A percentile compares a stretch with the other conserved stretches of the same genome.
Conservation (phyloP, 1,284 basidiomycete species). For the Veloboletus limbatus region DNA sequence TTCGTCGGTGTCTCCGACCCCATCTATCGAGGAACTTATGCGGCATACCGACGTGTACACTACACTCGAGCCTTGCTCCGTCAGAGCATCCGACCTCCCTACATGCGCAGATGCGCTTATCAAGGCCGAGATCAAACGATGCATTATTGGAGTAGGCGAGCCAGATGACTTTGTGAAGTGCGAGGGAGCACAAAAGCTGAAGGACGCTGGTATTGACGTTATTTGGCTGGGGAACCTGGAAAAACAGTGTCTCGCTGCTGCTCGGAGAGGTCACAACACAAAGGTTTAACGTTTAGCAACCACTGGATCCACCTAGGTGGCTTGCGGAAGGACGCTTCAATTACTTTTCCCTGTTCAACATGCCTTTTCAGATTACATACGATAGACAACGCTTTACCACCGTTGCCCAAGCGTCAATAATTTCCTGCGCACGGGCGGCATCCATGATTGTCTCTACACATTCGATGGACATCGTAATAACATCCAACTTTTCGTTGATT, state of each 20-base stretch:
- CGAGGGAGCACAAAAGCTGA: conserved; percentile 79
- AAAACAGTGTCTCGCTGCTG: conserved; percentile 72
- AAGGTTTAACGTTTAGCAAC: background rate
- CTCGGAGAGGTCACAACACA: conserved; percentile 54
- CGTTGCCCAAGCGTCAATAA: conserved; percentile 33
- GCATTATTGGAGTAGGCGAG: conserved; percentile 90
- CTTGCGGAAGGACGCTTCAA: conserved; percentile 6
- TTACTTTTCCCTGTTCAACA: background rate
- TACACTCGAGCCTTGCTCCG: conserved; percentile 95
- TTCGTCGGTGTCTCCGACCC: conserved; percentile 32
- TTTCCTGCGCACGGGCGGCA: conserved; percentile 26
- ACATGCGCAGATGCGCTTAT: conserved; percentile 90
- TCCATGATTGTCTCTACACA: conserved; percentile 34
- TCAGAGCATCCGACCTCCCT: conserved; percentile 82
- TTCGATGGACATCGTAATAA: conserved; percentile 44
- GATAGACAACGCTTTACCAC: conserved; percentile 33
- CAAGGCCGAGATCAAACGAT: conserved; percentile 64
- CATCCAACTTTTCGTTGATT: conserved; percentile 30
- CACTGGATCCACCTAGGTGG: background rate
- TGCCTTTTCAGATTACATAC: conserved; percentile 2
- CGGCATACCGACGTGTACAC: conserved; percentile 78
- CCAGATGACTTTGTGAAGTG: conserved; percentile 95
- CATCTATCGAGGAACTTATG: conserved; percentile 48
- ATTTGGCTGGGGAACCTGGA: conserved; percentile 72
- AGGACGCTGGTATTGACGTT: conserved; percentile 75